Evolutionary conservation across 352 stramenopile species (phyloP), one percentile per base, ranked within the genome.

Genomic region (Globisporangium perplexum): DNA sequence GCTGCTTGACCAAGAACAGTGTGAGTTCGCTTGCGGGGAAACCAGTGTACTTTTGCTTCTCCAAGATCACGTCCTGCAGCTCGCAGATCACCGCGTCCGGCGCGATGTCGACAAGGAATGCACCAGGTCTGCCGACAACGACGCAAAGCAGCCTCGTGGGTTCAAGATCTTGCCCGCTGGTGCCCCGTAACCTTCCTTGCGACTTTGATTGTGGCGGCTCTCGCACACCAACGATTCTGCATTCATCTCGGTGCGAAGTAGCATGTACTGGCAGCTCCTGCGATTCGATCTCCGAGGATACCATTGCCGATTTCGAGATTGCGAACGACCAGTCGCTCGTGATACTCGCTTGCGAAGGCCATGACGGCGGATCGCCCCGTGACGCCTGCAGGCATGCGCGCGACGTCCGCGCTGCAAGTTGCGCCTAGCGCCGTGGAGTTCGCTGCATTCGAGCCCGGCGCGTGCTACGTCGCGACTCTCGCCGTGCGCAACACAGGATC

Each of bases 401-500:
- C 47, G 59, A 33, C 68, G 14, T 71, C 68, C 35, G 63, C 70
- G 11, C 68, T 95, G 41, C 83, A 86, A n/a, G 75, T 90, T 11
- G 61, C 72, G 18, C 83, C 84, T 31, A 66, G 65, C 4, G 65
- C 60, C 12, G 61, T 93, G 43, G 84, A 95, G 53, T 91, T 93
- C 57, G 47, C 60, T 24, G 66, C 66, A 30, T 74, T 93, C 23
- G 83, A 90, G 38, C 50, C 65, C 3, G 68, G 71, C 26, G 64
- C 64, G 17, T 86, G 77, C 53, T 93, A 92, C 59, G 63, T 93
- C 33, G 76, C 82, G 18, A 47, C 54, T 41, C 59, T 93, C 7
- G 63, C 46, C 17, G 69, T 93, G 5, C 78, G 75, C 31, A 95
- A 95, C 57, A 74, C 76, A 7, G 90, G 83, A 20, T 66, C 79